Percentiles rank a stretch among this genome's conserved stretches.
These are phyloP conservation scores for Flaveria bidentis DNA, from an alignment of 129 eudicot genomes.

Conservation along the genomic window DNA sequence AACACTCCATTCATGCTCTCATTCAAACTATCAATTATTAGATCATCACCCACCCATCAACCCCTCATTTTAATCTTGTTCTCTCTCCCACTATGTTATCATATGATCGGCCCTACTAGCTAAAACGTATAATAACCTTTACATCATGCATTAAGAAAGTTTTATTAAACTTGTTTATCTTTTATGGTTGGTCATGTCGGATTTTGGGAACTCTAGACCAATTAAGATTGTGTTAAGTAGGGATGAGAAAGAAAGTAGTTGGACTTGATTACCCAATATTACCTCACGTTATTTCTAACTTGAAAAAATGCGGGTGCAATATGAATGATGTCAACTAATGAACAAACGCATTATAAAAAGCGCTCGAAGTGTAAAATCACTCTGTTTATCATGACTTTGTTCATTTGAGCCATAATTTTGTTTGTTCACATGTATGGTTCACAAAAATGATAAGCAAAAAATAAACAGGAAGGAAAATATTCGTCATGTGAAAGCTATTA, in stretches of 20 bases:
- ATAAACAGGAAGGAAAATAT: neutral
- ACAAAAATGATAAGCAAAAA: neutral
- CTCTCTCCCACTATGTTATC: slow-evolving; percentile 22
- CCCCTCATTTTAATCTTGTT: slow-evolving; percentile 30
- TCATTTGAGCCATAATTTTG: slow-evolving; percentile 15
- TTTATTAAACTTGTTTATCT: neutral
- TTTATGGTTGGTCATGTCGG: neutral
- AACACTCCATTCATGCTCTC: slow-evolving; percentile 41
- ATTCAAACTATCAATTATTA: slow-evolving; percentile 40
- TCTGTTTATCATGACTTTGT: slow-evolving; percentile 1
- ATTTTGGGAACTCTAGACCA: slow-evolving; percentile 14
- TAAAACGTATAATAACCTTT: neutral
- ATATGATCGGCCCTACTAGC: slow-evolving; percentile 8
- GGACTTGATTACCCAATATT: neutral
- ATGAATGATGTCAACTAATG: neutral
- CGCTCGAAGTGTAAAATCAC: neutral
- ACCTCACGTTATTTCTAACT: neutral
- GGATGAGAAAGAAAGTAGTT: neutral
- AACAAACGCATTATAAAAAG: slow-evolving; percentile 10
- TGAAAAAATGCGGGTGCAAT: slow-evolving; percentile 3
- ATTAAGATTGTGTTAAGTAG: neutral
- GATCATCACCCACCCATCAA: slow-evolving; percentile 36
- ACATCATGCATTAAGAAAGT: neutral
- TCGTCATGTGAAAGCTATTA: neutral
- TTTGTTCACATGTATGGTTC: neutral